Evolutionary conservation across 1,284 basidiomycete genomes (phyloP).

Genomic region (Volvariella surrecta): DNA sequence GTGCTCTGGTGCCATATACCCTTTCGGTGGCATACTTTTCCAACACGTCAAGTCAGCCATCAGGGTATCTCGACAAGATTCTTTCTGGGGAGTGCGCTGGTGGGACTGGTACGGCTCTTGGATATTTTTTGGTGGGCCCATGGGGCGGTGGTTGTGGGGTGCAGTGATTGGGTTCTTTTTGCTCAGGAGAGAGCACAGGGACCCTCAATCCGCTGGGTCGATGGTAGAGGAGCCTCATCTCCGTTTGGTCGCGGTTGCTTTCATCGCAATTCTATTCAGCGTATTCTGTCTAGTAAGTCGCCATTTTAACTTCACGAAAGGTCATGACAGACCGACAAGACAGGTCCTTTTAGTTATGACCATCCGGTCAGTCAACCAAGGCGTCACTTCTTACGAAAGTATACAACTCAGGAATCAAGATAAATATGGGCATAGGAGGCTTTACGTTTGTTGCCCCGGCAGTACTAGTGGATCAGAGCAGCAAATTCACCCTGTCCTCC

Average conservation of each 20-base stretch:
- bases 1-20: conserved; percentile 23
- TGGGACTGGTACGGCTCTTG: conserved; percentile 44
- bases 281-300: conserved; percentile 31
- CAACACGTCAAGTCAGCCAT: conserved; percentile 26
- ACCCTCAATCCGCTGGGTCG: neutral
- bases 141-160: conserved; percentile 37
- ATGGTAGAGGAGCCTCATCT: conserved; percentile 34
- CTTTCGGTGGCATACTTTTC: conserved; percentile 22
- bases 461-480: neutral
- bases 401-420: too few relatives aligned
- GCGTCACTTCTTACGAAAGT: too few relatives aligned
- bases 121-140: conserved; percentile 38
- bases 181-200: conserved; percentile 16
- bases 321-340: too few relatives aligned
- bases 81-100: conserved; percentile 30
- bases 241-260: conserved; percentile 20
- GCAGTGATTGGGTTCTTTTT: conserved; percentile 30
- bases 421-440: neutral
- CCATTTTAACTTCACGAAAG: too few relatives aligned
- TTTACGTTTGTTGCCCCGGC: neutral
- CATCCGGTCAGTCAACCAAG: too few relatives aligned
- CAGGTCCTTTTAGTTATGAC: too few relatives aligned
- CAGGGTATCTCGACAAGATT: conserved; percentile 23
- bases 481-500: neutral
- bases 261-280: conserved; percentile 24